Evolutionary conservation across 139 green algal species (phyloP).

Genomic region (Chlamydomonas applanata): DNA sequence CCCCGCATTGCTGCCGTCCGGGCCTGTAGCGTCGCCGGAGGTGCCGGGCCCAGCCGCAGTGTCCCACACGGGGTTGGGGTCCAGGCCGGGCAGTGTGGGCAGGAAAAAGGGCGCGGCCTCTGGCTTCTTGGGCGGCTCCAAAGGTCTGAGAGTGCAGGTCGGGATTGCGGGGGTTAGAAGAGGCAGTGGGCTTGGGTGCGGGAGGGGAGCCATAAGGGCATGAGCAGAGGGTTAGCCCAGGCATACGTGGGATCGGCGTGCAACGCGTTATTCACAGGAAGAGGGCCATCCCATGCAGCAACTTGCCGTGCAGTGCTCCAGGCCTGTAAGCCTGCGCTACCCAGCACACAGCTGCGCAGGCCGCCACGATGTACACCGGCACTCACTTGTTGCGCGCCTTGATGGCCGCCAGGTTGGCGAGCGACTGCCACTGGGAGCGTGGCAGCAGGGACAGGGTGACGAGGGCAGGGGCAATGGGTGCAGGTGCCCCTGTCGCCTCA

Average conservation of each 20-base stretch:
- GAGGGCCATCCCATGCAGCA: too few species aligned
- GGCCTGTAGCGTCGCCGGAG: not conserved
- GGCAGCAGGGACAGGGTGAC: slow-evolving; percentile 88
- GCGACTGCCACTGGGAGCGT: slow-evolving; percentile 80
- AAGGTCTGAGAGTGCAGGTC: slow-evolving; percentile 40
- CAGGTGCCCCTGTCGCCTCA: slow-evolving; percentile 43
- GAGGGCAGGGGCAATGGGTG: slow-evolving; percentile 67
- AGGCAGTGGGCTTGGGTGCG: too few species aligned
- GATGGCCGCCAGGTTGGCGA: slow-evolving; percentile 89
- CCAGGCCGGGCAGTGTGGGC: slow-evolving; percentile 68
- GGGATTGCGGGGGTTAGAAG: too few species aligned
- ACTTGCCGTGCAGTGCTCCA: too few species aligned
- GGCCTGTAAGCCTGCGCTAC: too few species aligned
- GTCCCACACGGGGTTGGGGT: slow-evolving; percentile 61
- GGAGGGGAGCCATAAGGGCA: too few species aligned
- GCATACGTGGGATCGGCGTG: too few species aligned
- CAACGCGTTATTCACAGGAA: too few species aligned
- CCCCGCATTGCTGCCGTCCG: not conserved
- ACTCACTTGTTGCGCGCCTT: slow-evolving; percentile 85
- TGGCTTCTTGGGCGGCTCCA: slow-evolving; percentile 88
- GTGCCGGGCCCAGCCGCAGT: not conserved
- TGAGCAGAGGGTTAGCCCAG: too few species aligned
- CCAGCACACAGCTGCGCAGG: not conserved
- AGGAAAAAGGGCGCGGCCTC: slow-evolving; percentile 96
- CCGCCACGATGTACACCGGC: not conserved